phyloP scores from a whole-genome alignment of 257 asterid genomes.

The Linaria vulgaris region DNA sequence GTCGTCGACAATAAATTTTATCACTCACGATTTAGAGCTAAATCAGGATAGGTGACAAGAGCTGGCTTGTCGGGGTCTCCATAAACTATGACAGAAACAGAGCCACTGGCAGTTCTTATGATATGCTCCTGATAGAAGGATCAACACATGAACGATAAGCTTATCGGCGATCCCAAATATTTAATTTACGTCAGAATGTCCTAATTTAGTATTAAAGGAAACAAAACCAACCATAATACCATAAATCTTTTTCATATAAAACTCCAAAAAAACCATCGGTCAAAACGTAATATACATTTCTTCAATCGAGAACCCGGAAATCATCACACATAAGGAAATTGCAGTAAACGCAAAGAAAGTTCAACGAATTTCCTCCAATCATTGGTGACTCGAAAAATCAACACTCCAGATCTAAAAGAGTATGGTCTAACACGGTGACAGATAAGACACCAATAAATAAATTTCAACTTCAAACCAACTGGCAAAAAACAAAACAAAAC shows the following conservation, averaged over 20 bases:
- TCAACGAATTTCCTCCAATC: slow-evolving; percentile 34
- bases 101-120: slow-evolving; percentile 67
- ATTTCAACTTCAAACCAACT: slow-evolving; percentile 38
- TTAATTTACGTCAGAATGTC: slow-evolving; percentile 5
- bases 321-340: neutral
- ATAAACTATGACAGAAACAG: slow-evolving; percentile 81
- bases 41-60: slow-evolving; percentile 89
- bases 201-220: slow-evolving; percentile 5
- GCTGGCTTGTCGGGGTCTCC: slow-evolving; percentile 95
- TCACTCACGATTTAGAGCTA: slow-evolving; percentile 89
- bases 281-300: slow-evolving; percentile 24
- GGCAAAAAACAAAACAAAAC: slow-evolving; percentile 25
- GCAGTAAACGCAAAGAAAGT: slow-evolving; percentile 22
- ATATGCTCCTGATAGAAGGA: slow-evolving; percentile 71
- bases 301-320: slow-evolving; percentile 39
- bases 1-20: slow-evolving; percentile 15
- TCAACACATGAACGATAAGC: slow-evolving; percentile 22
- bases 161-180: slow-evolving; percentile 14
- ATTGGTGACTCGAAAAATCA: slow-evolving; percentile 30
- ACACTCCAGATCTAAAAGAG: slow-evolving; percentile 34
- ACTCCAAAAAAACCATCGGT: slow-evolving; percentile 26
- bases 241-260: slow-evolving; percentile 16
- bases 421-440: slow-evolving; percentile 25
- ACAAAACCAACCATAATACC: slow-evolving; percentile 14
- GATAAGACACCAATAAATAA: slow-evolving; percentile 19